Evolutionary conservation across 2,329 filamentous ascomycete species (phyloP).

Genomic region (Nemania sp.): DNA sequence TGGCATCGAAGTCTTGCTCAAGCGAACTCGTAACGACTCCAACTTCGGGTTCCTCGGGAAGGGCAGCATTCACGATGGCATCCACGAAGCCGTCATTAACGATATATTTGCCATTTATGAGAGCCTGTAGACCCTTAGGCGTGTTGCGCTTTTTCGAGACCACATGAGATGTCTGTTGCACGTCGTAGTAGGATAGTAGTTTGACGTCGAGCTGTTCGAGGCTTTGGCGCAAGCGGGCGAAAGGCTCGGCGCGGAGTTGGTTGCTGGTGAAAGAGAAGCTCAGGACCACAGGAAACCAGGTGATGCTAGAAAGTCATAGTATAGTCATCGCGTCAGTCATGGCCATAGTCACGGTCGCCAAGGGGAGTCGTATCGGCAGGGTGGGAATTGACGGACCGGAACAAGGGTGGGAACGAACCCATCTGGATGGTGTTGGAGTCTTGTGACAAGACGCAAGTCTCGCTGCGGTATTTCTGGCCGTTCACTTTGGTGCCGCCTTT

Average conservation of each 20-base stretch:
- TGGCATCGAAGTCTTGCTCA: constrained; percentile 75
- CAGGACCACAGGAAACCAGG: constrained; percentile 79
- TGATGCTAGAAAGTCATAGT: constrained; percentile 57
- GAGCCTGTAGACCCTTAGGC: constrained; percentile 79
- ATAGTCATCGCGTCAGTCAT: constrained; percentile 3
- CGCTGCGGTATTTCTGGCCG: constrained; percentile 68
- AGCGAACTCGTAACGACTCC: constrained; percentile 58
- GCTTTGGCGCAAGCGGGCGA: constrained; percentile 62
- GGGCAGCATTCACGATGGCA: constrained; percentile 66
- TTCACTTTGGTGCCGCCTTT: constrained; percentile 84
- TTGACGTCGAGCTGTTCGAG: constrained; percentile 91
- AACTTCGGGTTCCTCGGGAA: constrained; percentile 50
- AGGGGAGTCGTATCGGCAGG: too few species aligned
- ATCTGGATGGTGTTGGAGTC: constrained; percentile 69
- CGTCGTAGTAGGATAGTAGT: constrained; percentile 71
- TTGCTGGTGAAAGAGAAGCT: constrained; percentile 77
- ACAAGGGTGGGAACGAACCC: constrained; percentile 68
- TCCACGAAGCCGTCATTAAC: constrained; percentile 76
- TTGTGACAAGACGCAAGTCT: constrained; percentile 58
- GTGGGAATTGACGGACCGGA: constrained; percentile 51
- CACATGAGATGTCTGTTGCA: constrained; percentile 78
- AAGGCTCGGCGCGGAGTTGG: constrained; percentile 67
- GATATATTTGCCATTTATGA: constrained; percentile 79
- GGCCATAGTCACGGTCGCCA: not conserved
- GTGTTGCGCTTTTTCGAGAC: constrained; percentile 90